Base-by-base conservation (phyloP, 805 yeast genomes). In the Pichia cephalocereana region DNA sequence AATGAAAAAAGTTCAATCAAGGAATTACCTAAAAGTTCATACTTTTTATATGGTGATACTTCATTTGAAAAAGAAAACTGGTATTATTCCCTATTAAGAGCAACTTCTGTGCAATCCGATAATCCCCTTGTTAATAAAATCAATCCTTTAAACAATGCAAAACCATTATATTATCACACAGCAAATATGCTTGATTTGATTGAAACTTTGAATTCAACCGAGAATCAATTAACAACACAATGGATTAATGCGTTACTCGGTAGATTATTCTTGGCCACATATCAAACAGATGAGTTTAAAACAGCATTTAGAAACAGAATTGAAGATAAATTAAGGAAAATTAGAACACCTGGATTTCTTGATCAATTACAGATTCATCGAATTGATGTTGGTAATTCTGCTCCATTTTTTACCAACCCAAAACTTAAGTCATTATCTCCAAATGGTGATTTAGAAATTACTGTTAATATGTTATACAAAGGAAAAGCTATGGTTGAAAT, bases 231-330 rank as follows among this genome's bases (percentile, higher is more conserved):
- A 30, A 83, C 86, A 23, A 80, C 95, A 0, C 80, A 86, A 58
- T 93, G 98, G 99, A 64, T 93, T 23, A 93, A 93, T 65, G 96
- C 96, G 0, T 52, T 90, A 3, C 55, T 86, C 14, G 98, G 98
- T 0, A 71, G 99, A 49, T 54, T 91, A 12, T 93, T 90, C 58
- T 67, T 93, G 38, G 76, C 88, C 0, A 65, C 86, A 7, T 88
- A 89, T 57, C 74, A 79, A 44, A 89, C 98, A 0, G 79, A 78
- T 12, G 70, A 72, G 14, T 73, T 89, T 56, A 81, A 82, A 45
- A 69, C 73, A 44, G 74, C 71, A 44, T 70, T 90, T 41, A 72
- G 76, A 44, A 66, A 69, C 2, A 83, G 76, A 59, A 73, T 93
- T 27, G 76, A 79, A 51, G 80, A 80, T 56, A 89, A 89, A 64